phyloP scores from a whole-genome alignment of 129 eudicot genomes.

The Logfia minima region DNA sequence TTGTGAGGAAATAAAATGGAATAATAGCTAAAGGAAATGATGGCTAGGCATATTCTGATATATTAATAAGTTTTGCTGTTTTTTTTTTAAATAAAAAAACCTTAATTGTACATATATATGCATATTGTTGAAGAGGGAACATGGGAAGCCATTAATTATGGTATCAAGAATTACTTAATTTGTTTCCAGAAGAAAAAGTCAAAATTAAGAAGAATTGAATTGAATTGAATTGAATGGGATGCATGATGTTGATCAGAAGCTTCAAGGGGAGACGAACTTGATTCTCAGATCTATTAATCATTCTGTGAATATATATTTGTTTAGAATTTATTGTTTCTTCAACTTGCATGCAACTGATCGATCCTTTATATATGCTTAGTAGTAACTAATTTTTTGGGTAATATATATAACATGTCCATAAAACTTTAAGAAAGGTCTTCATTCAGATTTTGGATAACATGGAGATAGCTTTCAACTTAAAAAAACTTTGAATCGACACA shows the following conservation, averaged over 20 bases:
- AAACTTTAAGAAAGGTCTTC: too few species aligned
- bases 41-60: constrained; percentile 13
- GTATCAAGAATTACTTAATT: constrained; percentile 17
- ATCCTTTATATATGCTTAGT: background rate
- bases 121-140: background rate
- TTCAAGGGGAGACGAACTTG: constrained; percentile 25
- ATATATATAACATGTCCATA: too few species aligned
- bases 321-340: background rate
- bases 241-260: constrained; percentile 17
- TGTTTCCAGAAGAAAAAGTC: constrained; percentile 22
- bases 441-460: too few species aligned
- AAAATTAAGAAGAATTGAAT: constrained; percentile 3
- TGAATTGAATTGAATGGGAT: constrained; percentile 5
- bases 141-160: constrained; percentile 30
- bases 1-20: background rate
- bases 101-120: too few species aligned
- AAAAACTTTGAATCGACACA: too few species aligned
- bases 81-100: too few species aligned
- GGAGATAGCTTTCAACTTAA: too few species aligned
- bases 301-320: background rate
- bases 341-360: constrained; percentile 14
- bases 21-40: background rate
- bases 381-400: too few species aligned
- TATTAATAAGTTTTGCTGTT: too few species aligned
- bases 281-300: constrained; percentile 23